Conservation (phyloP, 176 grass and related monocot species). For the Avena insularis region DNA sequence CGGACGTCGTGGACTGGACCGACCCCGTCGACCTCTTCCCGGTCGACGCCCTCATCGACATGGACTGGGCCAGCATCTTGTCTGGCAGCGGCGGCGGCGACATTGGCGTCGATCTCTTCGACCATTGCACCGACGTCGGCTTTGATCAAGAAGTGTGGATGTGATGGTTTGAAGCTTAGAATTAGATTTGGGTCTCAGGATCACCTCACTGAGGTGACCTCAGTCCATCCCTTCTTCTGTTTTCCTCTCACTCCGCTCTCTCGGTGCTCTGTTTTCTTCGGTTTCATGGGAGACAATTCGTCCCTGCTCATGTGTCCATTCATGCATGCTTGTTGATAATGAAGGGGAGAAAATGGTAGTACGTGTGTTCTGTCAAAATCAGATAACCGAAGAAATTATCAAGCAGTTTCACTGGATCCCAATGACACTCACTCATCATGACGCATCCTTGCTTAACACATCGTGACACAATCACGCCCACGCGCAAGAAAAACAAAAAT, state of each 20-base stretch:
- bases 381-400: too few relatives aligned
- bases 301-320: slow-evolving; percentile 32
- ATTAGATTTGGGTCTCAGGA: slow-evolving; percentile 24
- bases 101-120: slow-evolving; percentile 46
- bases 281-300: slow-evolving; percentile 7
- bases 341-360: slow-evolving; percentile 7
- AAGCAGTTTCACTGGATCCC: not conserved
- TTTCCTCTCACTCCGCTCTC: not conserved
- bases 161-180: slow-evolving; percentile 38
- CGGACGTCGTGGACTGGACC: slow-evolving; percentile 54
- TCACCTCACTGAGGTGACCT: not conserved
- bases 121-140: slow-evolving; percentile 44
- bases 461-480: not conserved
- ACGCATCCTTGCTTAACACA: not conserved
- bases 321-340: slow-evolving; percentile 21
- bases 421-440: not conserved
- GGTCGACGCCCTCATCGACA: slow-evolving; percentile 64
- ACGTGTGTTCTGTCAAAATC: slow-evolving; percentile 11
- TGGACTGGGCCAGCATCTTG: slow-evolving; percentile 56
- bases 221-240: not conserved
- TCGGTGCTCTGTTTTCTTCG: not conserved
- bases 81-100: slow-evolving; percentile 38
- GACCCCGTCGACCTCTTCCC: slow-evolving; percentile 61
- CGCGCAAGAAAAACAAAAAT: not conserved
- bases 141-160: slow-evolving; percentile 63